These are phyloP conservation scores for Mitragyna speciosa DNA, from an alignment of 257 asterid species.

Conservation along the genomic window DNA sequence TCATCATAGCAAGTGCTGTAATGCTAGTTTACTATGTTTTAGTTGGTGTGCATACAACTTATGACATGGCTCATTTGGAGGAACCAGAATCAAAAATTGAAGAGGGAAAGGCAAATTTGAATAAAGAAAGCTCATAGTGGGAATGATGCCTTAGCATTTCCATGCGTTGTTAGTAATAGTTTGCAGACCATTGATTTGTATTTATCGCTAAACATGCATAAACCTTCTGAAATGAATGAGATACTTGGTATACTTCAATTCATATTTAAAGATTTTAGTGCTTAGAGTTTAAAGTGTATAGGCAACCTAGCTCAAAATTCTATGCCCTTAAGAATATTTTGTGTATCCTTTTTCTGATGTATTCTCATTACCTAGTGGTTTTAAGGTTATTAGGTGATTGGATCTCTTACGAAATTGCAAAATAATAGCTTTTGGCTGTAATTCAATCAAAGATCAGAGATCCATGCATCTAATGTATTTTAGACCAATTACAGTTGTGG, in stretches of 20 bases:
- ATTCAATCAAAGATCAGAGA: background rate
- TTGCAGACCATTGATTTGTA: background rate
- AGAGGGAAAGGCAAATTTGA: slow-evolving; percentile 29
- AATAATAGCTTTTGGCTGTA: background rate
- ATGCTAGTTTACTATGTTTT: slow-evolving; percentile 79
- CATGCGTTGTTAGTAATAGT: background rate
- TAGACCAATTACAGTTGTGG: background rate
- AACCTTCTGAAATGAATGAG: background rate
- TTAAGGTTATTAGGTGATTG: background rate
- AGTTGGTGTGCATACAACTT: slow-evolving; percentile 89
- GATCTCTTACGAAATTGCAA: background rate
- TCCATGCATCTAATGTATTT: background rate
- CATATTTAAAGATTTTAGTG: background rate
- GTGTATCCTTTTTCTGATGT: background rate
- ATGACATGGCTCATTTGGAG: slow-evolving; percentile 65
- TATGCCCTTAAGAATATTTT: background rate
- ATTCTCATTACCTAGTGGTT: background rate
- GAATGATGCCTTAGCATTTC: background rate
- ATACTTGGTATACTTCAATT: background rate
- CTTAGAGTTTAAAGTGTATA: slow-evolving; percentile 4
- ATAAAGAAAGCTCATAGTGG: slow-evolving; percentile 22
- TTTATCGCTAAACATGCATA: background rate
- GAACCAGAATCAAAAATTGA: slow-evolving; percentile 25
- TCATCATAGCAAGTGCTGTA: slow-evolving; percentile 64
- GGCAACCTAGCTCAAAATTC: background rate